phyloP scores from a whole-genome alignment of 495 filamentous ascomycete genomes.

The Beverwykella pulmonaria region DNA sequence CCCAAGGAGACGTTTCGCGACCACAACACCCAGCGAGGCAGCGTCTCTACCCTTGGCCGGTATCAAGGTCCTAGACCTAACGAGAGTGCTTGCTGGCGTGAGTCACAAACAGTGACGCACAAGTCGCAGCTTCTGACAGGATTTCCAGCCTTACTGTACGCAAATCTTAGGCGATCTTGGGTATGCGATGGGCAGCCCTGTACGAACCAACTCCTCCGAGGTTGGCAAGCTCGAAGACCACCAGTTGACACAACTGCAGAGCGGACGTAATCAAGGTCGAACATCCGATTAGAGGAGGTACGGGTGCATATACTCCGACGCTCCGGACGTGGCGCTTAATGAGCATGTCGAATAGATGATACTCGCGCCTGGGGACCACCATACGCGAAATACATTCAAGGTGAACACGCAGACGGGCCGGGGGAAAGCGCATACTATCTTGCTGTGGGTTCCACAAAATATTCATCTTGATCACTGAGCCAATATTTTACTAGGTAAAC shows the following conservation, averaged over 20 bases:
- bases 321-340: not conserved
- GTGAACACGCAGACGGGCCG: conserved; percentile 64
- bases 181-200: conserved; percentile 57
- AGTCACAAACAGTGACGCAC: conserved; percentile 42
- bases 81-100: conserved; percentile 91
- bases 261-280: conserved; percentile 97
- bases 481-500: conserved; percentile 66
- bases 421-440: conserved; percentile 97
- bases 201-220: conserved; percentile 43
- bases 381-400: conserved; percentile 73
- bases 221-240: conserved; percentile 20
- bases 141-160: conserved; percentile 89
- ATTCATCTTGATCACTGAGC: not conserved
- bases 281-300: conserved; percentile 74
- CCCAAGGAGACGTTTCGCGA: conserved; percentile 9
- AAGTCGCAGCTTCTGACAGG: not conserved
- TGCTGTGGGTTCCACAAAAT: conserved; percentile 56
- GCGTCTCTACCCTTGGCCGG: conserved; percentile 65
- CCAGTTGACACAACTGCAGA: conserved; percentile 50
- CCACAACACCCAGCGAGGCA: conserved; percentile 20
- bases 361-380: conserved; percentile 96
- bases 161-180: conserved; percentile 96
- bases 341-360: conserved; percentile 60
- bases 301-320: not conserved
- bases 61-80: conserved; percentile 92